Evolutionary conservation across 1,139 yeast genomes (phyloP).

Genomic region (Scheffersomyces titani): DNA sequence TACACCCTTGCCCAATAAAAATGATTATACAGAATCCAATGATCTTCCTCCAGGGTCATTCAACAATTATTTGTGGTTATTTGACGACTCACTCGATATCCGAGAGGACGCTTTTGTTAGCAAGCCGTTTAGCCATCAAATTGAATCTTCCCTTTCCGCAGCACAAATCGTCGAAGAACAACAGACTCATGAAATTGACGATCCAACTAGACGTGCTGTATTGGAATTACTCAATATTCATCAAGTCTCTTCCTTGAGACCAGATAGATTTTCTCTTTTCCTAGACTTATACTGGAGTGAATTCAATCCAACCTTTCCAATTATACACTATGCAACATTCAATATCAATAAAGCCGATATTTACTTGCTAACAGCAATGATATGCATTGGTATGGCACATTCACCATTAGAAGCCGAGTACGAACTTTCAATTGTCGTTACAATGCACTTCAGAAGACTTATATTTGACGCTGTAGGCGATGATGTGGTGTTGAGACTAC

Average conservation of each 20-base stretch:
- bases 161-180: neutral
- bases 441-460: conserved; percentile 6
- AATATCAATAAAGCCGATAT: conserved; percentile 27
- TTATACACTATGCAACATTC: conserved; percentile 42
- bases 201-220: neutral
- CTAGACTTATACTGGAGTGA: conserved; percentile 27
- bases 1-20: neutral
- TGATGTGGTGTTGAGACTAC: conserved; percentile 10
- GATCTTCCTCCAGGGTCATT: neutral
- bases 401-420: conserved; percentile 18
- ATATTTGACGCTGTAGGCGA: conserved; percentile 9
- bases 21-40: neutral
- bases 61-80: neutral
- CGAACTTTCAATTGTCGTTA: conserved; percentile 8
- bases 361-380: conserved; percentile 31
- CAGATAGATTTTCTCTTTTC: neutral
- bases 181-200: neutral
- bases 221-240: neutral
- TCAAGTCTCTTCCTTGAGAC: neutral
- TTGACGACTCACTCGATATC: neutral
- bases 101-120: neutral
- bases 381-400: conserved; percentile 37
- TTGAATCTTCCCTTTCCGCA: neutral
- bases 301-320: conserved; percentile 31
- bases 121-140: neutral